A percentile compares a stretch with the other conserved stretches of the same genome.
phyloP scores from a whole-genome alignment of 2,329 filamentous ascomycete species.

The Colletotrichum sp. region DNA sequence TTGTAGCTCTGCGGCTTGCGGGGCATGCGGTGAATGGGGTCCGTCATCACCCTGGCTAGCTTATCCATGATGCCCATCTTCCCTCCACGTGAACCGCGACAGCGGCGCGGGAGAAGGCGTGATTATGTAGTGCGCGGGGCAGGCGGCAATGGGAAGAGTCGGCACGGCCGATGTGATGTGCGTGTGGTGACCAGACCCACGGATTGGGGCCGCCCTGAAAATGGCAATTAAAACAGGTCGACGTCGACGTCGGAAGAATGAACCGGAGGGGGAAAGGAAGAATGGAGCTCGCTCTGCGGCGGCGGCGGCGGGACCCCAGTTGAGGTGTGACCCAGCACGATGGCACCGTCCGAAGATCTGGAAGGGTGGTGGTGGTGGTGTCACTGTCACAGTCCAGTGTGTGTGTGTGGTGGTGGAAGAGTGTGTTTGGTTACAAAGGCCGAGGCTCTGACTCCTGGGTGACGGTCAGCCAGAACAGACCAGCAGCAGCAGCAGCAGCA shows the following conservation, averaged over 20 bases:
- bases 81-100: background rate
- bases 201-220: background rate
- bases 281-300: background rate
- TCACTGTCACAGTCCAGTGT: background rate
- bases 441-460: background rate
- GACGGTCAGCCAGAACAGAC: background rate
- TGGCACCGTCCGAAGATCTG: slow-evolving; percentile 3
- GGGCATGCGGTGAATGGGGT: slow-evolving; percentile 12
- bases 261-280: background rate
- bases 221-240: background rate
- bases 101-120: background rate
- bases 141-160: background rate
- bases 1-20: slow-evolving; percentile 27
- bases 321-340: slow-evolving; percentile 9
- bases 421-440: background rate
- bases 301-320: background rate
- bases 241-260: background rate
- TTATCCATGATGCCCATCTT: slow-evolving; percentile 21
- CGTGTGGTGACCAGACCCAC: background rate
- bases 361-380: background rate
- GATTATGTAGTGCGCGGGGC: slow-evolving; percentile 10
- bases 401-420: background rate
- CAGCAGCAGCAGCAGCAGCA: background rate
- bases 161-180: slow-evolving; percentile 13
- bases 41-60: slow-evolving; percentile 5